Percentiles rank a stretch among this genome's conserved stretches.
phyloP scores from a whole-genome alignment of 495 filamentous ascomycete species.

The Podospora australis region DNA sequence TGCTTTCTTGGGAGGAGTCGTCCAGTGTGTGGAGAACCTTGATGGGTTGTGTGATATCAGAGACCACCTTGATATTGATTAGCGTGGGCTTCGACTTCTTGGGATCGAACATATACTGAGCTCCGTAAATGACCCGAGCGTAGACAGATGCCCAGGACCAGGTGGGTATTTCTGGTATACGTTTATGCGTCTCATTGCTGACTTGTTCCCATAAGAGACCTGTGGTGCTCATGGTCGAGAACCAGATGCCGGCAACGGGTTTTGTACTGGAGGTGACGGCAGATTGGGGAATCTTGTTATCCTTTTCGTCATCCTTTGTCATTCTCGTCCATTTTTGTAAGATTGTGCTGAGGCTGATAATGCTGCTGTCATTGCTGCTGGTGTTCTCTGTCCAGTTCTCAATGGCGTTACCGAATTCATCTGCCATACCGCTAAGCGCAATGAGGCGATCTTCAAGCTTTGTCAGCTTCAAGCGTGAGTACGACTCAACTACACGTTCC shows the following conservation, averaged over 20 bases:
- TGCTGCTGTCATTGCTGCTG: too few relatives aligned
- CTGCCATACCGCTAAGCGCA: conserved; percentile 7
- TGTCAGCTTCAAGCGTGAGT: conserved; percentile 8
- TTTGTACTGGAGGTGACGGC: too few relatives aligned
- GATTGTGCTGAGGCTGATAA: too few relatives aligned
- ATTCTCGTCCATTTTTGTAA: too few relatives aligned
- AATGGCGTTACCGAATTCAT: conserved; percentile 7
- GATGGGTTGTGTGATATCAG: too few relatives aligned
- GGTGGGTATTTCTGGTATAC: conserved; percentile 6
- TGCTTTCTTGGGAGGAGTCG: too few relatives aligned
- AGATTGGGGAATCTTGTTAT: too few relatives aligned
- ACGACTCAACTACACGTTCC: conserved; percentile 2
- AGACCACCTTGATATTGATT: too few relatives aligned
- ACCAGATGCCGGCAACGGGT: conserved; percentile 8
- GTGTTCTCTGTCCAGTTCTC: not conserved
- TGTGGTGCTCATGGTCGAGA: too few relatives aligned
- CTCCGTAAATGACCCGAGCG: too few relatives aligned
- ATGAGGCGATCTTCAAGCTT: conserved; percentile 7
- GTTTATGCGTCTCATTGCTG: not conserved
- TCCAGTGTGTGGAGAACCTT: too few relatives aligned
- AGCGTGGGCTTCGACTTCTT: not conserved
- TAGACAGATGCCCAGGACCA: conserved; percentile 15
- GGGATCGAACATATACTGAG: not conserved
- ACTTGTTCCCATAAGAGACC: conserved; percentile 8
- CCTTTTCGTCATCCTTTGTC: too few relatives aligned